Conservation (phyloP, 441 rosid species). For the Flueggea neowawraea region DNA sequence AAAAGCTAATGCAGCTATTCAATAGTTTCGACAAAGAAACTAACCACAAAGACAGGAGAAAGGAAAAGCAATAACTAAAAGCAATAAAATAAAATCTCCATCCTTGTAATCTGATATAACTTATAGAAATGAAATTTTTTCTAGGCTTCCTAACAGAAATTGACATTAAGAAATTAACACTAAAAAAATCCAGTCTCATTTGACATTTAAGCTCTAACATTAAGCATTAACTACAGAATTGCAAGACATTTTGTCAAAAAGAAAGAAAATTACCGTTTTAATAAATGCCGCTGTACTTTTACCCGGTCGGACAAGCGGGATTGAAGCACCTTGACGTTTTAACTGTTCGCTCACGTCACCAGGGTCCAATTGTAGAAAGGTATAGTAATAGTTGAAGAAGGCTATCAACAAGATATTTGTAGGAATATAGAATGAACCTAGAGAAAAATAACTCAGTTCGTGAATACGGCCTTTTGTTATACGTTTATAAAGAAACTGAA, state of each 20-base stretch:
- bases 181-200: too few species aligned
- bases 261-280: slow-evolving; percentile 58
- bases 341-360: slow-evolving; percentile 97
- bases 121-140: too few species aligned
- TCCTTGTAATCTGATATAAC: too few species aligned
- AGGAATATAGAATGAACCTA: slow-evolving; percentile 92
- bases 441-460: slow-evolving; percentile 12
- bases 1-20: not conserved
- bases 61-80: too few species aligned
- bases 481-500: too few species aligned
- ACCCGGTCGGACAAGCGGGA: slow-evolving; percentile 96
- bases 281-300: slow-evolving; percentile 88
- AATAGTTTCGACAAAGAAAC: too few species aligned
- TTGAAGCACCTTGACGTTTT: slow-evolving; percentile 97
- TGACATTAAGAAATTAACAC: too few species aligned
- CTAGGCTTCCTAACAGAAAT: too few species aligned
- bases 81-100: too few species aligned
- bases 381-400: slow-evolving; percentile 98
- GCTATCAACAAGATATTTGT: slow-evolving; percentile 90
- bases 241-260: not conserved
- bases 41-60: too few species aligned
- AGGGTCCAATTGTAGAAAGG: slow-evolving; percentile 96
- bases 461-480: not conserved
- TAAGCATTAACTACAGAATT: not conserved
- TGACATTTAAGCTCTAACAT: not conserved